Conservation (phyloP, 371 early-diverging fungal species). For the Actinomortierella ambigua region DNA sequence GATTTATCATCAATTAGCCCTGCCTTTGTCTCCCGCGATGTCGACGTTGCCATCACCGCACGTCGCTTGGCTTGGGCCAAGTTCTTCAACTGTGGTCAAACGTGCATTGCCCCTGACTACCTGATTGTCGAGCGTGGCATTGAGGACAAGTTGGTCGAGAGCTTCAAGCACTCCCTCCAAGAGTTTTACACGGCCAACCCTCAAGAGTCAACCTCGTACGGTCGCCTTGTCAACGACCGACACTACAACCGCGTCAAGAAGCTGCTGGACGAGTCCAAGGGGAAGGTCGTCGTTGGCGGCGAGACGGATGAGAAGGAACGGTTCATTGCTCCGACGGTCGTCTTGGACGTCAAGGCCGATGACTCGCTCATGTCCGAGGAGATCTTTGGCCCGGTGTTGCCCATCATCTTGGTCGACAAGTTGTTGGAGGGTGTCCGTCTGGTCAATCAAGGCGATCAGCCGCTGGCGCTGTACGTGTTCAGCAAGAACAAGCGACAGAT, state of each 20-base stretch:
- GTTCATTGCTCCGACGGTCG: slow-evolving; percentile 69
- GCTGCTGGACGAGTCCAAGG: slow-evolving; percentile 57
- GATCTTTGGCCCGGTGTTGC: slow-evolving; percentile 83
- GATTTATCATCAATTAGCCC: slow-evolving; percentile 52
- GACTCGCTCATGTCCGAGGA: slow-evolving; percentile 62
- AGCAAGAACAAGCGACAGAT: slow-evolving; percentile 47
- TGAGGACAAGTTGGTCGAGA: slow-evolving; percentile 56
- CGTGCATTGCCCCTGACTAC: slow-evolving; percentile 90
- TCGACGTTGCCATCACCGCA: slow-evolving; percentile 68
- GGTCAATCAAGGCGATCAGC: slow-evolving; percentile 59
- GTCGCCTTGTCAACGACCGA: slow-evolving; percentile 71
- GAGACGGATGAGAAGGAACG: slow-evolving; percentile 55
- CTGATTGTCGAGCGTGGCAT: slow-evolving; percentile 68
- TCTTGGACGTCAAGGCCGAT: slow-evolving; percentile 52
- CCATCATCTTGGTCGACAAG: slow-evolving; percentile 55
- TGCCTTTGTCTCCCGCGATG: slow-evolving; percentile 72
- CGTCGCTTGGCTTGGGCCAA: slow-evolving; percentile 81
- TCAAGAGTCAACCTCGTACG: slow-evolving; percentile 55
- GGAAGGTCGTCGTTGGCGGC: slow-evolving; percentile 56
- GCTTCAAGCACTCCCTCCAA: slow-evolving; percentile 50
- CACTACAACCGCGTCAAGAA: slow-evolving; percentile 70
- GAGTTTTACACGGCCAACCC: slow-evolving; percentile 57
- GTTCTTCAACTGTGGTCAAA: slow-evolving; percentile 83
- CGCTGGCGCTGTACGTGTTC: slow-evolving; percentile 76
- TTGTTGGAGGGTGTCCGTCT: slow-evolving; percentile 56